Conservation (phyloP, 768 basidiomycete genomes). For the Harrya chromipes region DNA sequence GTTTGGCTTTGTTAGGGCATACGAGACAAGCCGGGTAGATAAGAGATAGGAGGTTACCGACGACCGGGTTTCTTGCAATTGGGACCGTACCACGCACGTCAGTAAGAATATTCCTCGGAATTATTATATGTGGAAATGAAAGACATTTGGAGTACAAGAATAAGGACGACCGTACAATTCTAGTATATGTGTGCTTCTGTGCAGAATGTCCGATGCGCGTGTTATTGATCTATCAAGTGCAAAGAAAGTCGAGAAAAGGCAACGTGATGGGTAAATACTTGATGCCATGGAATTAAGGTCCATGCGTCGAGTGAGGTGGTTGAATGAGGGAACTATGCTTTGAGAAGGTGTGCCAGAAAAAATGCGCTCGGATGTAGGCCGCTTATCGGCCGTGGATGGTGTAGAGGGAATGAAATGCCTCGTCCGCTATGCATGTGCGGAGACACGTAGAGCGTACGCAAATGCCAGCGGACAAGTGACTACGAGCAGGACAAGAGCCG, state of each 20-base stretch:
- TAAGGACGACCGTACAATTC: conserved; percentile 9
- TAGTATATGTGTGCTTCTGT: conserved; percentile 10
- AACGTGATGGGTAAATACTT: conserved; percentile 5
- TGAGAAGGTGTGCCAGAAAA: conserved; percentile 2
- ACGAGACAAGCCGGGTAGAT: too few species aligned
- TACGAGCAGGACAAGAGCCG: conserved; percentile 14
- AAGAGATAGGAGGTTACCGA: too few species aligned
- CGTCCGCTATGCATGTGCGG: neutral
- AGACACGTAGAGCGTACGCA: conserved; percentile 14
- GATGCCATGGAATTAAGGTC: conserved; percentile 11
- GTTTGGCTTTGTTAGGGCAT: conserved; percentile 15
- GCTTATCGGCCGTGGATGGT: too few species aligned
- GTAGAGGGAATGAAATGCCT: too few species aligned
- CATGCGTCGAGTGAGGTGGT: conserved; percentile 11
- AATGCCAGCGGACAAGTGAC: conserved; percentile 18
- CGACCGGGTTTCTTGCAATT: neutral
- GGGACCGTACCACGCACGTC: neutral
- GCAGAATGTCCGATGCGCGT: conserved; percentile 12
- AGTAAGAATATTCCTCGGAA: conserved; percentile 4
- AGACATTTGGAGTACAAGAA: conserved; percentile 19
- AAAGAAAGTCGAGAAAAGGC: conserved; percentile 3
- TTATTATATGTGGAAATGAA: conserved; percentile 5
- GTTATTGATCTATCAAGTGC: conserved; percentile 10
- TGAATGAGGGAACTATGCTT: conserved; percentile 9
- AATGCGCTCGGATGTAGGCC: neutral